A percentile compares a stretch with the other conserved stretches of the same genome.
Evolutionary conservation across 352 stramenopile genomes (phyloP).

Genomic region (Phytophthora multivora): DNA sequence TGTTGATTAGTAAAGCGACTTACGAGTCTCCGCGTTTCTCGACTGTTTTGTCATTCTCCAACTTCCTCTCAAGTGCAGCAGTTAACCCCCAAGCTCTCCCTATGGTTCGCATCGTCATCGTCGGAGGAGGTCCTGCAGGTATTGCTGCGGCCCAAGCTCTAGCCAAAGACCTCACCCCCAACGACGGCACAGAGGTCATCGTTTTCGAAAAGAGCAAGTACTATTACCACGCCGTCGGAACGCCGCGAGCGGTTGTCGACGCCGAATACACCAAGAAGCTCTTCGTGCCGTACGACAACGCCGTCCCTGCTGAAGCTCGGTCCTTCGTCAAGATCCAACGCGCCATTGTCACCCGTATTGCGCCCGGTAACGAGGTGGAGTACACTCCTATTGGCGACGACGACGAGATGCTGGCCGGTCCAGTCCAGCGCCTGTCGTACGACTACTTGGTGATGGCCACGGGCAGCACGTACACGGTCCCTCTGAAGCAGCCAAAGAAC

Average conservation of each 20-base stretch:
- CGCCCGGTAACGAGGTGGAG: constrained; percentile 10
- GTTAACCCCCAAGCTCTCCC: background rate
- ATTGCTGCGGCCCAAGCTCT: background rate
- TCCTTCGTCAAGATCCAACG: constrained; percentile 38
- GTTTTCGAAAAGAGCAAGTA: constrained; percentile 54
- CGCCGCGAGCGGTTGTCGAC: constrained; percentile 44
- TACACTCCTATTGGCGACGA: background rate
- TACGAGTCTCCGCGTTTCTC: background rate
- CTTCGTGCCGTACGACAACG: constrained; percentile 51
- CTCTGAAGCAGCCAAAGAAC: constrained; percentile 43
- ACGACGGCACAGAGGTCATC: constrained; percentile 39
- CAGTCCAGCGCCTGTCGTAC: constrained; percentile 35
- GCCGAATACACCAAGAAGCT: constrained; percentile 39
- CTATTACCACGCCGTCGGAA: constrained; percentile 42
- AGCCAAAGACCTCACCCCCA: constrained; percentile 17
- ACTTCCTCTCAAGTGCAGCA: background rate
- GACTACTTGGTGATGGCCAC: constrained; percentile 63
- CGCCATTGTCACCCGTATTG: constrained; percentile 34
- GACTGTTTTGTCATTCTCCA: background rate
- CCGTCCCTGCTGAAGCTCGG: constrained; percentile 23
- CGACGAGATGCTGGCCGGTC: background rate
- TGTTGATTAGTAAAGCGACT: constrained; percentile 4
- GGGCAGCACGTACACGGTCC: constrained; percentile 48
- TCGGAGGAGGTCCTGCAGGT: constrained; percentile 1
- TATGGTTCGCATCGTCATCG: constrained; percentile 1